These are phyloP conservation scores for Lyophyllum shimeji DNA, from an alignment of 768 basidiomycete genomes.

Conservation along the genomic window DNA sequence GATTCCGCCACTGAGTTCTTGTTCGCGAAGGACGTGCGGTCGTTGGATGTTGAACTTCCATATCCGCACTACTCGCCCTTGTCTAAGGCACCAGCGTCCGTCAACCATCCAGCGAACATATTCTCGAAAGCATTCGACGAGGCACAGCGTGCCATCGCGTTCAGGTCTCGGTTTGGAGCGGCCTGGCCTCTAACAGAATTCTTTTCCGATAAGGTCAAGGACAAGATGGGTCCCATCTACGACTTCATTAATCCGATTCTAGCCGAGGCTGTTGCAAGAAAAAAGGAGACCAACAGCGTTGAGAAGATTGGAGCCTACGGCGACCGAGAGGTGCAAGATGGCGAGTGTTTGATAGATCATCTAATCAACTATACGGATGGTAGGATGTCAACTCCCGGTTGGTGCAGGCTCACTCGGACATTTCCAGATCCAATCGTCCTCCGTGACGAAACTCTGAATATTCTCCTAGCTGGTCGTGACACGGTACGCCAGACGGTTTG, in stretches of 20 bases:
- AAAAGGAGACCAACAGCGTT: slow-evolving; percentile 4
- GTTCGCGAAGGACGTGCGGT: slow-evolving; percentile 52
- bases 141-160: slow-evolving; percentile 37
- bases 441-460: slow-evolving; percentile 54
- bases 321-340: slow-evolving; percentile 32
- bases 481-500: slow-evolving; percentile 33
- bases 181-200: slow-evolving; percentile 56
- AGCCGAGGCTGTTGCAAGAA: slow-evolving; percentile 40
- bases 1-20: slow-evolving; percentile 66
- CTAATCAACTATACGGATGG: slow-evolving; percentile 53
- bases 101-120: slow-evolving; percentile 34
- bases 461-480: slow-evolving; percentile 57
- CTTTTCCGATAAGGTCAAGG: slow-evolving; percentile 43
- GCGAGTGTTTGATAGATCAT: slow-evolving; percentile 46
- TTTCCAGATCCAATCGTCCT: slow-evolving; percentile 33
- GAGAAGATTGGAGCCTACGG: slow-evolving; percentile 22
- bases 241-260: slow-evolving; percentile 57
- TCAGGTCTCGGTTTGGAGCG: slow-evolving; percentile 36
- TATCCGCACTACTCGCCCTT: slow-evolving; percentile 38
- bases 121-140: slow-evolving; percentile 52
- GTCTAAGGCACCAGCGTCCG: slow-evolving; percentile 25
- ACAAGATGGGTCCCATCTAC: slow-evolving; percentile 47
- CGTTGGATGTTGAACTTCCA: slow-evolving; percentile 47
- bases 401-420: too few relatives aligned
- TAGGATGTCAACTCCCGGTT: slow-evolving; percentile 17